A percentile compares a stretch with the other conserved stretches of the same genome.
phyloP scores from a whole-genome alignment of 805 yeast species.

The Myxozyma udenii region DNA sequence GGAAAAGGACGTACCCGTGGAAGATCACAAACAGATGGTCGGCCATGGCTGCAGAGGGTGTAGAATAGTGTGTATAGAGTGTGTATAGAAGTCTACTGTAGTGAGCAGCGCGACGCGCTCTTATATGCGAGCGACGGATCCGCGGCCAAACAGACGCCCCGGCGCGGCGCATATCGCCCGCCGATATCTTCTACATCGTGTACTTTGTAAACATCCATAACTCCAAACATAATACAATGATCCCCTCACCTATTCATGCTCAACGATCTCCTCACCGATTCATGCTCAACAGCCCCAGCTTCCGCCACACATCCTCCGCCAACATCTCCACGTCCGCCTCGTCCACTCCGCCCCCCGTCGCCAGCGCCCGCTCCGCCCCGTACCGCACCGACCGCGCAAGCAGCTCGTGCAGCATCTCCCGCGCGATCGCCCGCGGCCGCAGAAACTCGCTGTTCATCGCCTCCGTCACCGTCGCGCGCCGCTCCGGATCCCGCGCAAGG shows the following conservation, averaged over 20 bases:
- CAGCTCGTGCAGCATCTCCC: conserved; percentile 62
- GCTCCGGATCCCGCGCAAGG: conserved; percentile 63
- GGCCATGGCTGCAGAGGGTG: conserved; percentile 4
- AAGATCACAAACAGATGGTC: conserved; percentile 65
- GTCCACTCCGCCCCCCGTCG: conserved; percentile 9
- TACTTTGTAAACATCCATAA: too few relatives aligned
- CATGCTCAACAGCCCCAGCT: conserved; percentile 16
- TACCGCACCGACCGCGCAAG: conserved; percentile 73
- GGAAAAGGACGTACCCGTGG: conserved; percentile 55
- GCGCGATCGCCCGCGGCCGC: conserved; percentile 69
- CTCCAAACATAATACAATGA: too few relatives aligned
- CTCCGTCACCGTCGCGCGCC: conserved; percentile 61
- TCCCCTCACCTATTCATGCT: too few relatives aligned
- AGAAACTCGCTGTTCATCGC: conserved; percentile 64
- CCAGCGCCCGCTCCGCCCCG: conserved; percentile 48
- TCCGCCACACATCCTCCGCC: conserved; percentile 28
- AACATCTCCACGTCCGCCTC: conserved; percentile 13
- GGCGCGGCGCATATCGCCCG: not conserved
- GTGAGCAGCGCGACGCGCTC: too few relatives aligned
- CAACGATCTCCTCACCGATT: not conserved
- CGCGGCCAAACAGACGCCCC: too few relatives aligned
- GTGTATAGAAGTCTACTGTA: too few relatives aligned
- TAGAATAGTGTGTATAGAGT: not conserved
- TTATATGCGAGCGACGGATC: too few relatives aligned
- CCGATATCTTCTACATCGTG: not conserved